These are phyloP conservation scores for Melaleuca quinquenervia DNA, from an alignment of 345 rosid genomes.

Conservation along the genomic window DNA sequence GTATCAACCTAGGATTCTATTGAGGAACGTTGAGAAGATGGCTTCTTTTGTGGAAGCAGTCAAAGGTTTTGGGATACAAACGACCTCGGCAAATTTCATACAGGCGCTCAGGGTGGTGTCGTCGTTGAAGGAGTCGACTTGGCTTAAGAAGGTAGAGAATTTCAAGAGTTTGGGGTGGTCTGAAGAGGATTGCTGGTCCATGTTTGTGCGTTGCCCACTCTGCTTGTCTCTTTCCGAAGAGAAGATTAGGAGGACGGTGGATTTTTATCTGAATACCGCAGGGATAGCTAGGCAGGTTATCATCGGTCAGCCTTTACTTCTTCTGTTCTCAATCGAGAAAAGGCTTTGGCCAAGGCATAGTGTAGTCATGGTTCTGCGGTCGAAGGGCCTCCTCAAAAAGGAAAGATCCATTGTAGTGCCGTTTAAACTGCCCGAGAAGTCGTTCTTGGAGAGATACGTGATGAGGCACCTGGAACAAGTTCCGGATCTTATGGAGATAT, in stretches of 20 bases:
- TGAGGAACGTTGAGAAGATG: not conserved
- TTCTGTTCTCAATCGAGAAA: not conserved
- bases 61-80: not conserved
- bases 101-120: not conserved
- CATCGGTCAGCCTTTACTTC: not conserved
- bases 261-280: not conserved
- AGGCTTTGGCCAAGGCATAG: slow-evolving; percentile 5
- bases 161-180: slow-evolving; percentile 3
- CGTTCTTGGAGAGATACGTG: not conserved
- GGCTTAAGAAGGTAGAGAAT: not conserved
- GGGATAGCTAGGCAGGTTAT: not conserved
- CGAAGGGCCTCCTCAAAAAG: not conserved
- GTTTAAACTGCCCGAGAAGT: not conserved
- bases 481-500: not conserved
- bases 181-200: not conserved
- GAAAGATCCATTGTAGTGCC: not conserved
- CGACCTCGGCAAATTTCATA: not conserved
- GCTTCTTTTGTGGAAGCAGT: not conserved
- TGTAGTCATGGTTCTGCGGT: not conserved
- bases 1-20: not conserved
- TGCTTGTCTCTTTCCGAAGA: not conserved
- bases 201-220: not conserved
- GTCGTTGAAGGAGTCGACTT: not conserved
- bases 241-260: slow-evolving; percentile 1
- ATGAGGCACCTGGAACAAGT: not conserved